Percentiles rank a stretch among this genome's conserved stretches.
These are phyloP conservation scores for Malus hybrid DNA, from an alignment of 331 rosid species.

Conservation along the genomic window DNA sequence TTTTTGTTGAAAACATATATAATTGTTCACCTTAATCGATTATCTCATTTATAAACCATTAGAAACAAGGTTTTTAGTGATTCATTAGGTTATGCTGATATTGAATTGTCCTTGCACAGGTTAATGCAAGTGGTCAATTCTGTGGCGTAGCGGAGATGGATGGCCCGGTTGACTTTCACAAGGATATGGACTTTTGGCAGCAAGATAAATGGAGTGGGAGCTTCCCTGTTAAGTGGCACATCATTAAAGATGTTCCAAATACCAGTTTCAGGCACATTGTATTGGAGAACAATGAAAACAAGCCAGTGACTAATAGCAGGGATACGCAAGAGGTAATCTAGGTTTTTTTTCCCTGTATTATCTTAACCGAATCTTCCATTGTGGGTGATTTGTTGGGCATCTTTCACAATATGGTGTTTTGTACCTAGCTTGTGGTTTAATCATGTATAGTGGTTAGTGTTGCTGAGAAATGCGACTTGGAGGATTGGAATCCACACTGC, in stretches of 20 bases:
- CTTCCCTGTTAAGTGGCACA: slow-evolving; percentile 89
- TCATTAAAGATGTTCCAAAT: slow-evolving; percentile 81
- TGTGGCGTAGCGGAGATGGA: slow-evolving; percentile 93
- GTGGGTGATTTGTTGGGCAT: background rate
- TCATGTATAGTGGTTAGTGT: background rate
- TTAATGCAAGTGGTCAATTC: slow-evolving; percentile 92
- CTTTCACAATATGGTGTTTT: background rate
- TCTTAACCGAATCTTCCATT: background rate
- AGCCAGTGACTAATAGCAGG: slow-evolving; percentile 93
- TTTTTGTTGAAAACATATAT: background rate
- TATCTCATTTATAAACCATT: background rate
- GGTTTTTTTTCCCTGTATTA: background rate
- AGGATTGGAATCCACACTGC: background rate
- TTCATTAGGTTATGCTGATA: slow-evolving; percentile 3
- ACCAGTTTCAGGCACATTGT: slow-evolving; percentile 74
- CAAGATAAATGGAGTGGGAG: slow-evolving; percentile 98
- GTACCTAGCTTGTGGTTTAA: background rate
- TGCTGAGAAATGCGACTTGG: background rate
- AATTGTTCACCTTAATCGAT: background rate
- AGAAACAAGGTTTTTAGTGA: background rate
- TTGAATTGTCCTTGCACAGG: slow-evolving; percentile 35
- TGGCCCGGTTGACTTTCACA: slow-evolving; percentile 84
- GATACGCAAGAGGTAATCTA: slow-evolving; percentile 84
- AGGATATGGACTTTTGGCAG: slow-evolving; percentile 96
- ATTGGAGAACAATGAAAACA: slow-evolving; percentile 85